Evolutionary conservation across 192 early-diverging fungal species (phyloP), one percentile per base, ranked within the genome.

Genomic region (Entophlyctis helioformis): DNA sequence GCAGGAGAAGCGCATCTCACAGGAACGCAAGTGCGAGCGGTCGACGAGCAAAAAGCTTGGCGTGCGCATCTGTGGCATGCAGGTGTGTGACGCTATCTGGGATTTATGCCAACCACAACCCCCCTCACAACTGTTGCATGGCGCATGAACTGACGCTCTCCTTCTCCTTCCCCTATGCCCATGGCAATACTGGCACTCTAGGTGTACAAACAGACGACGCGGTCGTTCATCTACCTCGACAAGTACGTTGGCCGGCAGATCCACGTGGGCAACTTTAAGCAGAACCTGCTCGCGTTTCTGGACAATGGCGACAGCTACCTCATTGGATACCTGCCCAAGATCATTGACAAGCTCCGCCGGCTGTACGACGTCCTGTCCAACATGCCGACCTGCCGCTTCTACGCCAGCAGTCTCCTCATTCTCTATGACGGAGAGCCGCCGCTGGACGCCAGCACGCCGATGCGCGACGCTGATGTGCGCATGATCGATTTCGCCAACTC

Each of bases 401-500:
- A 93, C 63, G 83, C 83, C 13, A 85, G 79, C 26, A 86, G 82
- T 41, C 61, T 98, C 16, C 57, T 98, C 46, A 76, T 98, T 10
- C 76, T 96, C 32, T 98, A 98, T 54, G 93, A 98, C 44, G 96
- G 89, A 3, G 29, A 31, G 29, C 11, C 29, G 29, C 29, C 29
- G 6, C 39, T 10, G 25, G 22, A 8, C 42, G 45, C 11, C 24
- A 44, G 25, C 23, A 45, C 36, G 34, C 2, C 23, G 36, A 54
- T 28, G 16, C 46, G 48, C 13, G 69, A 73, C 21, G 84, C 86
- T 7, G 82, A 92, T 49, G 58, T 98, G 25, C 80, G 83, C 36
- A 89, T 98, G 62, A 98, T 98, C 51, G 95, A 98, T 56, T 98
- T 98, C 66, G 89, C 89, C 9, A 83, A 96, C 48, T 91, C 88